These are phyloP conservation scores for Isoetes taiwanensis DNA, from an alignment of 75 land plant species.

Conservation along the genomic window DNA sequence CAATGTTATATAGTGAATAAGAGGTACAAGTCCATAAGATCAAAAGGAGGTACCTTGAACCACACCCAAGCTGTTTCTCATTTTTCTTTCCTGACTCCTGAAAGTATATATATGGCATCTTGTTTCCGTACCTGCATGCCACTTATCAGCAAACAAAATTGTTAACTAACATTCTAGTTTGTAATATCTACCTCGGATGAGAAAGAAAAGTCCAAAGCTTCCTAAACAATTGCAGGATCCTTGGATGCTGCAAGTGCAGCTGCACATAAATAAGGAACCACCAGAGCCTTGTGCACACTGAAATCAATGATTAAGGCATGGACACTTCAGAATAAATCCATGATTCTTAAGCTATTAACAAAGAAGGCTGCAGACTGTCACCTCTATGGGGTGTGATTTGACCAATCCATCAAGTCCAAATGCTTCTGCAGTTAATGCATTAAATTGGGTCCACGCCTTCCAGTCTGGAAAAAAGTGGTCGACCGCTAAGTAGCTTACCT, in stretches of 20 bases:
- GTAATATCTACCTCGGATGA: slow-evolving; percentile 58
- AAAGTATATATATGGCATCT: slow-evolving; percentile 66
- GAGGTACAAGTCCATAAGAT: too few species aligned
- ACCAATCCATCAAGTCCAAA: slow-evolving; percentile 73
- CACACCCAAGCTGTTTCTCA: slow-evolving; percentile 81
- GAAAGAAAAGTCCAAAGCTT: slow-evolving; percentile 69
- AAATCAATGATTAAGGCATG: too few species aligned
- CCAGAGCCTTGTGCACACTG: too few species aligned
- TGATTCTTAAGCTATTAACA: too few species aligned
- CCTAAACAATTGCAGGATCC: slow-evolving; percentile 57
- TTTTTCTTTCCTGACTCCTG: slow-evolving; percentile 52
- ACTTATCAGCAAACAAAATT: background rate
- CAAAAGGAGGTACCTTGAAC: slow-evolving; percentile 62
- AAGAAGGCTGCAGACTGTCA: too few species aligned
- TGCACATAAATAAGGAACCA: slow-evolving; percentile 9
- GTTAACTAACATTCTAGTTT: too few species aligned
- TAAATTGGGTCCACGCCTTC: slow-evolving; percentile 97
- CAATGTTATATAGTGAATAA: too few species aligned
- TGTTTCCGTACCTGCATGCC: slow-evolving; percentile 75
- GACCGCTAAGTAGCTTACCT: slow-evolving; percentile 89
- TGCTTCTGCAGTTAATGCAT: slow-evolving; percentile 48
- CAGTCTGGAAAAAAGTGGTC: slow-evolving; percentile 93
- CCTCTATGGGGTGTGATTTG: slow-evolving; percentile 98
- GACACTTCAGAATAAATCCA: too few species aligned
- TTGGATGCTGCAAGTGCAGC: slow-evolving; percentile 59